Evolutionary conservation across 495 filamentous ascomycete genomes (phyloP).

Genomic region (Xanthoparmelia taractica): DNA sequence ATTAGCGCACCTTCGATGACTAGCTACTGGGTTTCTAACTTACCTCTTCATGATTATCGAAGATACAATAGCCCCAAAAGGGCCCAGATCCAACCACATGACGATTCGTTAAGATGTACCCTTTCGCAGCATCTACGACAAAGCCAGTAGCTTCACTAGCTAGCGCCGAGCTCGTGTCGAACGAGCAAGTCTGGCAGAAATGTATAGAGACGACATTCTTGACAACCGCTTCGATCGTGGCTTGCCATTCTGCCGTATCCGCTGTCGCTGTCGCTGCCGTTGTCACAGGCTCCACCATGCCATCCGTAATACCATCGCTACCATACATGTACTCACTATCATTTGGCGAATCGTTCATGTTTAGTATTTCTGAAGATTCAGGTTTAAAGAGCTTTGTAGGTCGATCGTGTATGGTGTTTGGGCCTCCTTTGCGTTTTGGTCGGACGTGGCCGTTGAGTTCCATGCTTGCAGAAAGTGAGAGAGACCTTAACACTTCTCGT

Average conservation of each 20-base stretch:
- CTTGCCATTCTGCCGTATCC: conserved; percentile 95
- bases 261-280: conserved; percentile 56
- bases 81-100: conserved; percentile 96
- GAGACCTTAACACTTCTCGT: conserved; percentile 14
- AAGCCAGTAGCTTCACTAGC: conserved; percentile 96
- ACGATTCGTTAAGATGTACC: conserved; percentile 82
- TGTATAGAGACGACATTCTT: conserved; percentile 92
- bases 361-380: conserved; percentile 37
- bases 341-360: conserved; percentile 42
- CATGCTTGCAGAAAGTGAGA: conserved; percentile 36
- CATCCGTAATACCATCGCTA: conserved; percentile 39
- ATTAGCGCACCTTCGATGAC: conserved; percentile 20
- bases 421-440: conserved; percentile 55
- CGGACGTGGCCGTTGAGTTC: conserved; percentile 44
- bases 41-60: conserved; percentile 93
- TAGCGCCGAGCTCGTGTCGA: conserved; percentile 90
- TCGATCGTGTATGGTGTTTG: conserved; percentile 44
- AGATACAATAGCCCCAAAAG: conserved; percentile 96
- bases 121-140: conserved; percentile 90
- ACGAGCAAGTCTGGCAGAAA: conserved; percentile 97
- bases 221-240: conserved; percentile 88
- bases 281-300: conserved; percentile 41
- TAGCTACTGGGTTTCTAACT: conserved; percentile 17
- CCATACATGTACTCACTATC: conserved; percentile 40
- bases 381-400: conserved; percentile 51